phyloP scores from a whole-genome alignment of 129 eudicot species.

The Helianthus tuberosus region DNA sequence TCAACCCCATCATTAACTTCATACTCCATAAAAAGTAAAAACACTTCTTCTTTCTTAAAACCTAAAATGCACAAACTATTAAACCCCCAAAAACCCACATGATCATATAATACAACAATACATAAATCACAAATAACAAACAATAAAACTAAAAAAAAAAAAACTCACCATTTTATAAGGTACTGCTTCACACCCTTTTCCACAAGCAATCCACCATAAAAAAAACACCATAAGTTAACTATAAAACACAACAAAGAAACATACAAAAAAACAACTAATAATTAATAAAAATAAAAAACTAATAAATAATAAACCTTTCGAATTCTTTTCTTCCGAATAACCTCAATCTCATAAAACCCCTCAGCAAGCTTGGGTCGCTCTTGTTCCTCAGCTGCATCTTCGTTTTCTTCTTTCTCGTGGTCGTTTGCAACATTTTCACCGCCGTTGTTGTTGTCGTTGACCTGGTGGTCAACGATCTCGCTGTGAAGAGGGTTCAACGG shows the following conservation, averaged over 20 bases:
- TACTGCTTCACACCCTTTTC: slow-evolving; percentile 77
- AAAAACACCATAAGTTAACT: slow-evolving; percentile 6
- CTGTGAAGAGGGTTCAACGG: no score
- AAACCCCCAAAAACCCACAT: background rate
- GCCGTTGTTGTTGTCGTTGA: no score
- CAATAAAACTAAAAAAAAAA: background rate
- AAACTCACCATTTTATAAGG: slow-evolving; percentile 63
- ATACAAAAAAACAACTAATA: background rate
- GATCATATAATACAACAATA: background rate
- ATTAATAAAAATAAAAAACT: background rate
- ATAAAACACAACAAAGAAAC: background rate
- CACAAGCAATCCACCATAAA: slow-evolving; percentile 21
- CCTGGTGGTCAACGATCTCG: no score
- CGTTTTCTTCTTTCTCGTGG: no score
- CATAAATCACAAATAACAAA: background rate
- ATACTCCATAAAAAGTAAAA: background rate
- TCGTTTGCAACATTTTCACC: no score
- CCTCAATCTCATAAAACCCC: no score
- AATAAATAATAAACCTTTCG: no score
- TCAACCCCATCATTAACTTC: background rate
- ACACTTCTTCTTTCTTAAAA: background rate
- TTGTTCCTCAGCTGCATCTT: no score
- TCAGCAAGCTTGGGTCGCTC: no score
- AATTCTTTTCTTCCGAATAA: no score
- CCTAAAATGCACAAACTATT: background rate